Percentiles rank a stretch among this genome's conserved stretches.
phyloP scores from a whole-genome alignment of 176 grass and related monocot genomes.

The Neostapfia colusana region DNA sequence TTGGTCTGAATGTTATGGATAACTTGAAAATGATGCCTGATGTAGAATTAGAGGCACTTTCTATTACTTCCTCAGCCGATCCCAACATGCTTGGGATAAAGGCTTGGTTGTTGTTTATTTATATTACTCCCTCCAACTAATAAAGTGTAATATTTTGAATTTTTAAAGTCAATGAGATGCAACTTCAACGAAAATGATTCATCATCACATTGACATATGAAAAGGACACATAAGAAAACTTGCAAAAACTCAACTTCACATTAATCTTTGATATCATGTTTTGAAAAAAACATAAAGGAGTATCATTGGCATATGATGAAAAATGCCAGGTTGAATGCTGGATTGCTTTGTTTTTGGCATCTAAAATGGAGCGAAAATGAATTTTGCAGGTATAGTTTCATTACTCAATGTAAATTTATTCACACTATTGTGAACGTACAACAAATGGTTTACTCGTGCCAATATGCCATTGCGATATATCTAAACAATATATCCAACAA shows the following conservation, averaged over 20 bases:
- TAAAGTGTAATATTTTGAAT: background rate
- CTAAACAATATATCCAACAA: background rate
- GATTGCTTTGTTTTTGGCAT: background rate
- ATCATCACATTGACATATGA: background rate
- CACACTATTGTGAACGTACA: background rate
- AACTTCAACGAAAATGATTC: background rate
- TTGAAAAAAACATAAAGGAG: background rate
- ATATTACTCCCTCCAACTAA: background rate
- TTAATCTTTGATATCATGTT: background rate
- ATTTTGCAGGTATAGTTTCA: background rate
- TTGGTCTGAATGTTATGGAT: background rate
- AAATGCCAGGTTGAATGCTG: background rate
- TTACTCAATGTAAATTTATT: background rate
- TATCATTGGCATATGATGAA: too few species aligned
- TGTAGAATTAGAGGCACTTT: slow-evolving; percentile 1
- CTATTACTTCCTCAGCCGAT: background rate
- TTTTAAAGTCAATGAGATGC: background rate
- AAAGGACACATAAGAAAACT: background rate
- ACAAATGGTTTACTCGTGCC: background rate
- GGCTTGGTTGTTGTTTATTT: too few species aligned
- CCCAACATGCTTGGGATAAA: too few species aligned
- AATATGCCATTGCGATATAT: background rate
- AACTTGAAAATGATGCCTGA: background rate
- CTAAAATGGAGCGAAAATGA: background rate
- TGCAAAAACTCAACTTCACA: background rate